These are phyloP conservation scores for Blastocystis sp. DNA, from an alignment of 352 stramenopile species.

Conservation along the genomic window DNA sequence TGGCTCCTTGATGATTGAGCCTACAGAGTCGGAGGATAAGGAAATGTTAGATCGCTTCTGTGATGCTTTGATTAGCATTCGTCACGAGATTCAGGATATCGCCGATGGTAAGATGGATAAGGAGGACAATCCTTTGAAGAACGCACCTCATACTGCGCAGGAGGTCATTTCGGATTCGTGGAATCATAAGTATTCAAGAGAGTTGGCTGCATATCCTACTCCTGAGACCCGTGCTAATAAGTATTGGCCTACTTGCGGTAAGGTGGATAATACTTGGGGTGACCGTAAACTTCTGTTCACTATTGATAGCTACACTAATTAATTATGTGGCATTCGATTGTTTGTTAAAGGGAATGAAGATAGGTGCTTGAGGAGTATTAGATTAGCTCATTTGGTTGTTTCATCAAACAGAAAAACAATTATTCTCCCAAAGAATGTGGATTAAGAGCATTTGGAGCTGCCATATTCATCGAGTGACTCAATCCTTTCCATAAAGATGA, in stretches of 20 bases:
- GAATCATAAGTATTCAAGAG: constrained; percentile 88
- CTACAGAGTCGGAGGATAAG: constrained; percentile 96
- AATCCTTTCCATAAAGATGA: background rate
- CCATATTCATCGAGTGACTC: background rate
- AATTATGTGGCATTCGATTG: background rate
- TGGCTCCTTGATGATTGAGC: constrained; percentile 97
- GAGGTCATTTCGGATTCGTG: constrained; percentile 86
- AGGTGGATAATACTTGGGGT: constrained; percentile 97
- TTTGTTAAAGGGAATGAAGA: background rate
- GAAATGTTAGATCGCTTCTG: constrained; percentile 94
- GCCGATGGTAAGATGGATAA: constrained; percentile 83
- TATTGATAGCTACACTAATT: constrained; percentile 49
- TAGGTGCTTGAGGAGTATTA: no score
- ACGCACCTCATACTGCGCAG: constrained; percentile 93
- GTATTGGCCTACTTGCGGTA: constrained; percentile 93
- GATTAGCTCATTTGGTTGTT: background rate
- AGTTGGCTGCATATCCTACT: constrained; percentile 89
- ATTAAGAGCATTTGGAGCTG: background rate
- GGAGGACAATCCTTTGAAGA: constrained; percentile 84
- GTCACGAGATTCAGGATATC: constrained; percentile 95
- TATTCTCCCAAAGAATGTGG: background rate
- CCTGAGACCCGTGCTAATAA: constrained; percentile 90
- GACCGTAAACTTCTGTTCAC: constrained; percentile 93
- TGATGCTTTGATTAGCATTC: constrained; percentile 90
- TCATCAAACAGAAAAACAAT: background rate